Percentiles rank a stretch among this genome's conserved stretches.
Conservation (phyloP, 2,329 filamentous ascomycete species). For the Aspergillus pseudonomiae region DNA sequence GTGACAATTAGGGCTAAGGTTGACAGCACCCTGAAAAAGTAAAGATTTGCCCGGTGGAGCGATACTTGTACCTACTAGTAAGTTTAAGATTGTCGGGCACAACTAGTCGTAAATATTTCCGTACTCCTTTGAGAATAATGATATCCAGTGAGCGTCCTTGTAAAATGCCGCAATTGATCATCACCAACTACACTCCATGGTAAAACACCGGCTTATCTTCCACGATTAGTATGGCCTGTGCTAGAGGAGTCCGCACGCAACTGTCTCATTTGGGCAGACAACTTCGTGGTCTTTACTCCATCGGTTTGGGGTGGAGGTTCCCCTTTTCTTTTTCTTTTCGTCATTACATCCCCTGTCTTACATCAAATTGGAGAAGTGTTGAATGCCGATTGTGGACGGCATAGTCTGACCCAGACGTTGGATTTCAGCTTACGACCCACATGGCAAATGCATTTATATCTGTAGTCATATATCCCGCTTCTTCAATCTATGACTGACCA, state of each 20-base stretch:
- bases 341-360: neutral
- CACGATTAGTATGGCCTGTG: neutral
- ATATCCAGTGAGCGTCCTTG: neutral
- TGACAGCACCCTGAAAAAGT: no score
- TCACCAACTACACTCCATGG: neutral
- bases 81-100: no score
- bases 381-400: neutral
- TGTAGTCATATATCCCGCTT: neutral
- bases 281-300: no score
- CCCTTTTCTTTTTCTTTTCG: neutral
- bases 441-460: neutral
- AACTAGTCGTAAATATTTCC: no score
- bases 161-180: neutral
- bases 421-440: neutral
- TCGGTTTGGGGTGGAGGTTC: neutral
- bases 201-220: neutral
- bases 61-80: no score
- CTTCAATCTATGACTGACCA: no score
- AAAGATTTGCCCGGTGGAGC: no score
- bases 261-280: neutral
- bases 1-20: no score
- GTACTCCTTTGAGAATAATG: no score
- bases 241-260: neutral
- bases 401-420: neutral
- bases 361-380: neutral